Evolutionary conservation across 176 grass and related monocot genomes (phyloP).

Genomic region (Oryza longistaminata): DNA sequence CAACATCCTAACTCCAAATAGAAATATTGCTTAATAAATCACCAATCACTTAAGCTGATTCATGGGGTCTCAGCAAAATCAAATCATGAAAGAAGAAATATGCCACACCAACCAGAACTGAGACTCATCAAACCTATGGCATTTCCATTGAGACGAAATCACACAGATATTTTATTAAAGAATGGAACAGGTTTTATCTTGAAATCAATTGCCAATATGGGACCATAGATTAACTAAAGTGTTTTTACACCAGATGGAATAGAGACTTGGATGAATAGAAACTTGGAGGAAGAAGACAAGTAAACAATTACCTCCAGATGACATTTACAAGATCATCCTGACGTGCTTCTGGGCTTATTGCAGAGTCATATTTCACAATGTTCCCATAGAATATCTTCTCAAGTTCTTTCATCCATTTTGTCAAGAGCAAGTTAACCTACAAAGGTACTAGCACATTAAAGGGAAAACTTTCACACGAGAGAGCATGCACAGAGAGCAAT

Average conservation of each 20-base stretch:
- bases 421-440: slow-evolving; percentile 94
- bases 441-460: slow-evolving; percentile 17
- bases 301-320: slow-evolving; percentile 80
- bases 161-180: not conserved
- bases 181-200: not conserved
- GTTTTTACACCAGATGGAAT: not conserved
- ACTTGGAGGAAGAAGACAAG: slow-evolving; percentile 4
- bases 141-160: not conserved
- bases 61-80: not conserved
- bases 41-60: slow-evolving; percentile 5
- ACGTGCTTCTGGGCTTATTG: slow-evolving; percentile 68
- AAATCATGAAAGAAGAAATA: not conserved
- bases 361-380: slow-evolving; percentile 88
- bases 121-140: not conserved
- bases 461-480: slow-evolving; percentile 5
- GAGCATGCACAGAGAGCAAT: slow-evolving; percentile 24
- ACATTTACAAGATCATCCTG: slow-evolving; percentile 93
- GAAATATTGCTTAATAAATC: not conserved
- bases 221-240: not conserved
- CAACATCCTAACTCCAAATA: slow-evolving; percentile 1
- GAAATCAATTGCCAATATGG: not conserved
- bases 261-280: not conserved
- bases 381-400: slow-evolving; percentile 99
- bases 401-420: slow-evolving; percentile 98
- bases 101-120: not conserved